Evolutionary conservation across 2,329 filamentous ascomycete genomes (phyloP).

Genomic region (Madurella fahalii): DNA sequence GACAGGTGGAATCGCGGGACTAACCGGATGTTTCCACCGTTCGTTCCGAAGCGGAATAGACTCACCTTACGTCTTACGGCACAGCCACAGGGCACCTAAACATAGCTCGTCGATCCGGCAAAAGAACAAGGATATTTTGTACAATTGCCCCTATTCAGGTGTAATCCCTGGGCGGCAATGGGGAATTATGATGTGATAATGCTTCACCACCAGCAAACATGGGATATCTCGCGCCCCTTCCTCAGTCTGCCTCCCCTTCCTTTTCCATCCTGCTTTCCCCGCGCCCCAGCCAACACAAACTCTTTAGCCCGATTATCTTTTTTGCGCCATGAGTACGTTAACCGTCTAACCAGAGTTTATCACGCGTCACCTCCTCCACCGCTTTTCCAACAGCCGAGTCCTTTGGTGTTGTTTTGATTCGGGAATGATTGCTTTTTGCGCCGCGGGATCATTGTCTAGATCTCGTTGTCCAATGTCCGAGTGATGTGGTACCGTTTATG

Average conservation of each 20-base stretch:
- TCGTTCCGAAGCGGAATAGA: too few relatives aligned
- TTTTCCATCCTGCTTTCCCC: neutral
- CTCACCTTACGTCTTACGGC: too few relatives aligned
- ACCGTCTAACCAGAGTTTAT: too few relatives aligned
- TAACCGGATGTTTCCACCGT: too few relatives aligned
- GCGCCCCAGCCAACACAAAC: neutral
- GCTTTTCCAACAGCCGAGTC: too few relatives aligned
- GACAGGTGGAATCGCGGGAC: too few relatives aligned
- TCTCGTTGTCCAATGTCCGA: too few relatives aligned
- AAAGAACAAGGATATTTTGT: neutral
- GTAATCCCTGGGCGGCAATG: neutral
- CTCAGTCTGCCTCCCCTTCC: neutral
- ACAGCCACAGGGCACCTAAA: too few relatives aligned
- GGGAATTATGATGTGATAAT: slow-evolving; percentile 4
- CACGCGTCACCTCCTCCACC: too few relatives aligned
- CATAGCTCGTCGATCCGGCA: neutral
- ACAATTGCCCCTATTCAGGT: slow-evolving; percentile 2
- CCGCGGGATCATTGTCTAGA: too few relatives aligned
- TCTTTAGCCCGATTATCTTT: neutral
- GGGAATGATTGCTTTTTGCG: too few relatives aligned
- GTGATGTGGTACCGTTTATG: slow-evolving; percentile 38
- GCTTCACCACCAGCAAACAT: neutral
- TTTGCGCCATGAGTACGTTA: neutral
- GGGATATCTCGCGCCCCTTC: slow-evolving; percentile 10
- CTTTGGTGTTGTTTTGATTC: too few relatives aligned